Base-by-base conservation (phyloP, 2,329 filamentous ascomycete genomes). In the Aspergillus clavatus region DNA sequence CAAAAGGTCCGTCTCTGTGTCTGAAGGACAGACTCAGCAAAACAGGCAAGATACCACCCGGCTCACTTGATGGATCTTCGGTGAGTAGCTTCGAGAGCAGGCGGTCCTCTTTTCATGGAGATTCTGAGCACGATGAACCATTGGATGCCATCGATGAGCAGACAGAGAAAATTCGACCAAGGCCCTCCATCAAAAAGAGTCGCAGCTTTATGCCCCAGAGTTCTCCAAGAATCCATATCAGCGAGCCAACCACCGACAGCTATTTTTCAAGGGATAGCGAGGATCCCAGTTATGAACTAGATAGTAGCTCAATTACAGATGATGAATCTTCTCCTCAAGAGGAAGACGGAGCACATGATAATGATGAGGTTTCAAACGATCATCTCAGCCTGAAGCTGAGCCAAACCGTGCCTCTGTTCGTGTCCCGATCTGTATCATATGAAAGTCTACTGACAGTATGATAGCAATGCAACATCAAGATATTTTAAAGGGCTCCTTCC, bases 1-100 rank as follows among this genome's bases (percentile, higher is more conserved):
- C 65, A 3, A 77, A 76, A 19, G 81, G 81, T 0, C 79, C 80
- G 0, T 74, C 80, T 6, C 63, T 62, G 14, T 83, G 79, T 49
- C 57, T 83, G 4, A 69, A 71, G 10, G 76, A 80, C 43, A 67
- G 81, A 10, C 50, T 83, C 12, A 74, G 60, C 29, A 47, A 40
- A 8, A 54, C 52, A 7, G 49, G 40, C 18, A 50, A 53, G 28
- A 48, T 58, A 4, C 60, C 55, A 8, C 50, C 55, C 14, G 50
- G 51, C 8, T 53, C 55, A 4, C 40, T 55, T 11, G 61, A 64
- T 23, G 59, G 62, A 40, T 63, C 61, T 0, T 63, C 60, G 1
- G 37, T 62, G 14, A 65, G 60, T 44, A 62, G 59, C 27, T 61
- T 62, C 28, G 60, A 58, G 35, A 64, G 58, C 19, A 54, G 53